A percentile compares a stretch with the other conserved stretches of the same genome.
These are phyloP conservation scores for Pterocarpus macrocarpus DNA, from an alignment of 306 rosid genomes.

Conservation along the genomic window DNA sequence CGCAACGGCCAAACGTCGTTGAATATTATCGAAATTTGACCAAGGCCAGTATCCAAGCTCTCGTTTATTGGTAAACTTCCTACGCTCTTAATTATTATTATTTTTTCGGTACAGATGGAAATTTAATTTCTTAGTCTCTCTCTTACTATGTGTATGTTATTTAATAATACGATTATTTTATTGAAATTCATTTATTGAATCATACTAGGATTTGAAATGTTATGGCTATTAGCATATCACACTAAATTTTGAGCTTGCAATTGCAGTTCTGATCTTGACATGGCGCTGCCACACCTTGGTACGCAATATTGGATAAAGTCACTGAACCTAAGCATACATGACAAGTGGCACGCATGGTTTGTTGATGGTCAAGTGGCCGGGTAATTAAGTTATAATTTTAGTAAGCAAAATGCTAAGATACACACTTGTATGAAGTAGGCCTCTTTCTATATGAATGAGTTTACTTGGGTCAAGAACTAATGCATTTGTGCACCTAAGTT, in stretches of 20 bases:
- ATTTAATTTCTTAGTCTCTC: too few relatives aligned
- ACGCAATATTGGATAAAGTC: constrained; percentile 63
- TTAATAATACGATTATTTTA: neutral
- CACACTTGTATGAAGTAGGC: neutral
- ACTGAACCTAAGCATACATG: constrained; percentile 50
- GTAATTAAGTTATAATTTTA: constrained; percentile 28
- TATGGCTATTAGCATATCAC: neutral
- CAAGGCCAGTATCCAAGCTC: constrained; percentile 44
- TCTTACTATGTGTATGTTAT: neutral
- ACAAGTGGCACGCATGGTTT: constrained; percentile 66
- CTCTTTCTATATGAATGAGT: neutral
- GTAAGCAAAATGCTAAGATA: neutral
- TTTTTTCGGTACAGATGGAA: too few relatives aligned
- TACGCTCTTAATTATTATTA: neutral
- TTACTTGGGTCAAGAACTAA: neutral
- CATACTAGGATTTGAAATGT: neutral
- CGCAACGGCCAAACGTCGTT: neutral
- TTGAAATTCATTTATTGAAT: neutral
- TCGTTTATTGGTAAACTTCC: constrained; percentile 47
- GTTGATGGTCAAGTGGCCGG: constrained; percentile 70
- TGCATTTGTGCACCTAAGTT: neutral
- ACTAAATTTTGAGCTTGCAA: neutral
- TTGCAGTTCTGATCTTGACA: constrained; percentile 64
- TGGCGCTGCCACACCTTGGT: constrained; percentile 41
- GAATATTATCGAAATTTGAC: constrained; percentile 49